Percentiles rank a stretch among this genome's conserved stretches.
Conservation (phyloP, 2,329 filamentous ascomycete species). For the Exophiala oligosperma region DNA sequence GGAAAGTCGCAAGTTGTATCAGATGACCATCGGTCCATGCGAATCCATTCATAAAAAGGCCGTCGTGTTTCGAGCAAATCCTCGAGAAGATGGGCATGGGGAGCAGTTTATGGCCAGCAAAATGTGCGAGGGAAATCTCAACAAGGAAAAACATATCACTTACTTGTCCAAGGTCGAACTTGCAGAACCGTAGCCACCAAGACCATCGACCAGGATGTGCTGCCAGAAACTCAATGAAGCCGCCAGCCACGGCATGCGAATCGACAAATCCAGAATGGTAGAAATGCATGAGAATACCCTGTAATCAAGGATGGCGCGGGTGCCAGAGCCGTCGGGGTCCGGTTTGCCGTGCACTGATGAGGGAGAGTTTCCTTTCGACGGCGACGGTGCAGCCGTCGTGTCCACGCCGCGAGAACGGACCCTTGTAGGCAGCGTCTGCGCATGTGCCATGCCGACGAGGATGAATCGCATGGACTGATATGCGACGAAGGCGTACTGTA, state of each 20-base stretch:
- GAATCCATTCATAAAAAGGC: conserved; percentile 13
- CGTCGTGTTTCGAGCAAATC: conserved; percentile 1
- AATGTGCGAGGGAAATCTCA: conserved; percentile 14
- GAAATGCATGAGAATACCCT: conserved; percentile 72
- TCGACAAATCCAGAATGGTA: conserved; percentile 70
- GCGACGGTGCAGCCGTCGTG: conserved; percentile 12
- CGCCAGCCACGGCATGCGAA: conserved; percentile 87
- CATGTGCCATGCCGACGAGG: conserved; percentile 37
- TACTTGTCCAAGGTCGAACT: conserved; percentile 88
- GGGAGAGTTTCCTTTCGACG: conserved; percentile 6
- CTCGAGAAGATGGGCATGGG: conserved; percentile 9
- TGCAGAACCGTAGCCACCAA: conserved; percentile 71
- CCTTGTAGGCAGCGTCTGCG: conserved; percentile 22
- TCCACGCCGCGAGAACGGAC: conserved; percentile 24
- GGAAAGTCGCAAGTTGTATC: conserved; percentile 17
- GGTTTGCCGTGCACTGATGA: conserved; percentile 8
- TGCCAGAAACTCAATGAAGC: conserved; percentile 75
- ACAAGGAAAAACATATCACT: conserved; percentile 48
- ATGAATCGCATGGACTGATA: conserved; percentile 67
- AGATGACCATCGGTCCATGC: conserved; percentile 29
- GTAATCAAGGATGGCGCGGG: conserved; percentile 72
- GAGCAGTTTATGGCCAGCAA: conserved; percentile 1
- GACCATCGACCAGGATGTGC: conserved; percentile 70
- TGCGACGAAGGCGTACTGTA: conserved; percentile 52
- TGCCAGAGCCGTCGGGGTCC: conserved; percentile 35